Evolutionary conservation across 495 filamentous ascomycete species (phyloP).

Genomic region (Aspergillus hancockii): DNA sequence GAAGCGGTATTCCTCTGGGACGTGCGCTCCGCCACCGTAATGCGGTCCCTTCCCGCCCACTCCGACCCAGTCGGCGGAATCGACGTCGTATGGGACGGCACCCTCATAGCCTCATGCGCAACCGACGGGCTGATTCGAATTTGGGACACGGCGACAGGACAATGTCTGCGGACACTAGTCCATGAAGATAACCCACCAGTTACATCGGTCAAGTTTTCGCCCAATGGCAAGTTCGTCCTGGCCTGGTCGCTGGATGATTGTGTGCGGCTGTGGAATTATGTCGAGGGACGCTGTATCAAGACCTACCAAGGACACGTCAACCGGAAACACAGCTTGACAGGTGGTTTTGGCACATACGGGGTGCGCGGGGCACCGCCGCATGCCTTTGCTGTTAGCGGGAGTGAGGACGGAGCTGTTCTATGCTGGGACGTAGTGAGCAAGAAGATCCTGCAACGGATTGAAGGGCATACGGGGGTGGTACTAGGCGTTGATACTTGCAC

Average conservation of each 20-base stretch:
- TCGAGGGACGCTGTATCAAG: constrained; percentile 84
- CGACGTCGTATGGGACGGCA: constrained; percentile 90
- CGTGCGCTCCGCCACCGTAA: constrained; percentile 75
- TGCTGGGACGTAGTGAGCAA: constrained; percentile 91
- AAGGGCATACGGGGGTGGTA: constrained; percentile 77
- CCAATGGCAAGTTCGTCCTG: constrained; percentile 89
- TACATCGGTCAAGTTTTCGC: constrained; percentile 85
- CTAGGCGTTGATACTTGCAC: constrained; percentile 73
- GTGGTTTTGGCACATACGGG: constrained; percentile 73
- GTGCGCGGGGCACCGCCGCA: constrained; percentile 39
- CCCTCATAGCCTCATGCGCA: constrained; percentile 84
- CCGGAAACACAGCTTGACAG: constrained; percentile 75
- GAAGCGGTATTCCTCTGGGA: constrained; percentile 98
- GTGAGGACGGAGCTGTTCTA: constrained; percentile 81
- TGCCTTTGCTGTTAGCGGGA: constrained; percentile 76
- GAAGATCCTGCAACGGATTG: constrained; percentile 69
- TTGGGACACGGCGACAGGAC: constrained; percentile 94
- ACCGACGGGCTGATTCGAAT: constrained; percentile 88
- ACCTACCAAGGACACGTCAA: constrained; percentile 96
- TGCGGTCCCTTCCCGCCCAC: constrained; percentile 91
- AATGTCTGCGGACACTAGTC: constrained; percentile 90
- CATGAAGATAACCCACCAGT: constrained; percentile 96
- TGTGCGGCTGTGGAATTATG: constrained; percentile 92
- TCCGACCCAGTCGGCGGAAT: constrained; percentile 93
- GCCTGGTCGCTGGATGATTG: constrained; percentile 90